Evolutionary conservation across 2,329 filamentous ascomycete species (phyloP).

Genomic region (Juglanconis sp.): DNA sequence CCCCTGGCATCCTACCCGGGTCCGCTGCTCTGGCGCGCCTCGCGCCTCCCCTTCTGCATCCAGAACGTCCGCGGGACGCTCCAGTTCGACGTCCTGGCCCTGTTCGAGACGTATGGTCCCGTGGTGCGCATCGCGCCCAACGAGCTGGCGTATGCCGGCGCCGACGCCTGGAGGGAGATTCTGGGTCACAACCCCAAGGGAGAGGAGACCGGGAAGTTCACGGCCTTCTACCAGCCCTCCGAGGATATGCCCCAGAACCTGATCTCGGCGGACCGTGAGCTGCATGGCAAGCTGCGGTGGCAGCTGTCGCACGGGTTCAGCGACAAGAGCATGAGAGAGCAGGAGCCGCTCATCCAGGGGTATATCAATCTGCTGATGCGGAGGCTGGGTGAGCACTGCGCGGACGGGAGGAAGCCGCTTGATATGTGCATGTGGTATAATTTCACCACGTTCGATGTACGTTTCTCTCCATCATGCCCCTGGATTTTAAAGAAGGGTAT

Average conservation of each 20-base stretch:
- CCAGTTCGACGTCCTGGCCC: slow-evolving; percentile 32
- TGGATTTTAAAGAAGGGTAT: too few species aligned
- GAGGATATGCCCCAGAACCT: slow-evolving; percentile 16
- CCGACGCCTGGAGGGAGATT: slow-evolving; percentile 33
- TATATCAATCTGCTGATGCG: slow-evolving; percentile 19
- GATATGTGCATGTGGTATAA: slow-evolving; percentile 25
- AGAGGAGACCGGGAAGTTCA: slow-evolving; percentile 19
- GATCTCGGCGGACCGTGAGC: slow-evolving; percentile 7
- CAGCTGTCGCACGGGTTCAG: slow-evolving; percentile 21
- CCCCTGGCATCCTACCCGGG: slow-evolving; percentile 25
- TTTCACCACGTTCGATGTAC: slow-evolving; percentile 26
- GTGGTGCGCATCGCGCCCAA: slow-evolving; percentile 40
- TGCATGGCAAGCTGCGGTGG: slow-evolving; percentile 18
- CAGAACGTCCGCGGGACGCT: slow-evolving; percentile 87
- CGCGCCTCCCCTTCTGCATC: slow-evolving; percentile 35
- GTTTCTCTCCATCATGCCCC: neutral
- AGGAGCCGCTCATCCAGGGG: slow-evolving; percentile 17
- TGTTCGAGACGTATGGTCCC: slow-evolving; percentile 35
- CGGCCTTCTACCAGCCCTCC: slow-evolving; percentile 14
- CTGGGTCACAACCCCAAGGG: slow-evolving; percentile 23
- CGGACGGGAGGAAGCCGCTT: slow-evolving; percentile 13
- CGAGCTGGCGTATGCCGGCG: slow-evolving; percentile 36
- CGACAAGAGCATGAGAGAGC: slow-evolving; percentile 17
- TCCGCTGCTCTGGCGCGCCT: slow-evolving; percentile 22
- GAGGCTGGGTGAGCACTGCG: slow-evolving; percentile 9